Conservation (phyloP, 2,329 filamentous ascomycete species). For the Clonostachys sp. region DNA sequence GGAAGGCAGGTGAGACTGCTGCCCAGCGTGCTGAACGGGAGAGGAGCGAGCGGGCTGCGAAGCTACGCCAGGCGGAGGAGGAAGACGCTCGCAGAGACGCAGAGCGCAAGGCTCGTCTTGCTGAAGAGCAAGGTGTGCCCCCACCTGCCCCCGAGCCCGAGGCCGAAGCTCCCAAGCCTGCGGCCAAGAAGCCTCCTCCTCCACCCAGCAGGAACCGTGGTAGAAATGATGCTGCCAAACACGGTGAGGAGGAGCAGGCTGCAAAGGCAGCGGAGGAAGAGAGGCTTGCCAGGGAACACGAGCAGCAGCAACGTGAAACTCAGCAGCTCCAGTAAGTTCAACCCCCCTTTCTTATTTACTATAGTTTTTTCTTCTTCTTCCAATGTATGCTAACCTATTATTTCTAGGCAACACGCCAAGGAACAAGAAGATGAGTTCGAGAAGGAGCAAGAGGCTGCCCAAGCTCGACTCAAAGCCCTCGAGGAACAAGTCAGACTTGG, state of each 20-base stretch:
- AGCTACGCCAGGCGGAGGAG: constrained; percentile 84
- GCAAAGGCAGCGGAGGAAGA: constrained; percentile 62
- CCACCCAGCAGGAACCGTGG: constrained; percentile 71
- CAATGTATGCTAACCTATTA: constrained; percentile 14
- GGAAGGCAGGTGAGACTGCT: constrained; percentile 74
- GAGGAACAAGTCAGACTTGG: constrained; percentile 92
- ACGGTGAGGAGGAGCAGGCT: constrained; percentile 56
- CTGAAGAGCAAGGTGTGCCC: constrained; percentile 67
- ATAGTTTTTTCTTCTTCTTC: constrained; percentile 8
- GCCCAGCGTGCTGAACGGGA: constrained; percentile 87
- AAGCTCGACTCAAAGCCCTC: constrained; percentile 78
- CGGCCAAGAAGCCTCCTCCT: constrained; percentile 64
- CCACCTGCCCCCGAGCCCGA: constrained; percentile 44
- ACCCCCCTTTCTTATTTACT: background rate
- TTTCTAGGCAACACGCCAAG: constrained; percentile 63
- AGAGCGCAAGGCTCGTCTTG: constrained; percentile 78
- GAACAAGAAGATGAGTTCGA: constrained; percentile 77
- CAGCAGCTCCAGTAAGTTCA: constrained; percentile 76
- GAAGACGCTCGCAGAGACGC: constrained; percentile 86
- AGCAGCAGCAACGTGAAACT: constrained; percentile 69
- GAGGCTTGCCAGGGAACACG: constrained; percentile 65
- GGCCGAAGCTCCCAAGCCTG: constrained; percentile 30
- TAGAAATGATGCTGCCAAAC: constrained; percentile 39
- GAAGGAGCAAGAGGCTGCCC: constrained; percentile 74
- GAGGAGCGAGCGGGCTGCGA: constrained; percentile 79